Base-by-base conservation (phyloP, 495 filamentous ascomycete genomes). In the Lepidopterella palustris region DNA sequence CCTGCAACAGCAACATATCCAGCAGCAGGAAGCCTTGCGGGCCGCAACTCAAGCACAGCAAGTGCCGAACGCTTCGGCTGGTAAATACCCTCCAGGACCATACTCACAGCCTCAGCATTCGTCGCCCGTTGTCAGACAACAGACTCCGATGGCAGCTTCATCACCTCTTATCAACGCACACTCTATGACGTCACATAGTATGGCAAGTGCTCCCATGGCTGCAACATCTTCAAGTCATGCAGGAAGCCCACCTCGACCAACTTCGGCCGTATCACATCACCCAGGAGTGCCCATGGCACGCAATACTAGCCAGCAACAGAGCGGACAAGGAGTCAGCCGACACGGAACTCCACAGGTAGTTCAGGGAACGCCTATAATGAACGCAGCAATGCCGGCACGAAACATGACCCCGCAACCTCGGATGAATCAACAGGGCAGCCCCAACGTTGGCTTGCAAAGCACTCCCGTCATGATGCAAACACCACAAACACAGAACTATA, bases 331-430 rank as follows among this genome's bases (percentile, higher is more conserved):
- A 59, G 82, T 77, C 78, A 84, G 83, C 68, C 76, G 79, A 50
- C 85, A 88, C 32, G 86, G 86, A 11, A 97, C 92, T 5, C 92
- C 92, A 4, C 84, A 89, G 60, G 86, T 95, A 78, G 79, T 82
- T 9, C 87, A 85, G 57, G 81, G 84, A 20, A 95, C 90, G 0
- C 91, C 91, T 13, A 87, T 85, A 58, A 85, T 92, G 78, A 57
- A 51, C 15, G 15, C 31, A 39, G 67, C 61, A 10, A 55, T 67
- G 20, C 70, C 66, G 15, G 18, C 86, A 87, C 61, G 83, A 78
- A 53, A 95, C 84, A 73, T 72, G 65, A 73, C 70, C 0, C 71
- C 71, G 18, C 71, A 71, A 25, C 74, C 74, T 18, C 68, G 69
- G 5, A 64, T 71, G 47, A 61, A 47, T 25, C 26, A 57, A 21